Evolutionary conservation across 305 asterid species (phyloP).

Genomic region (Fraxinus floribunda): DNA sequence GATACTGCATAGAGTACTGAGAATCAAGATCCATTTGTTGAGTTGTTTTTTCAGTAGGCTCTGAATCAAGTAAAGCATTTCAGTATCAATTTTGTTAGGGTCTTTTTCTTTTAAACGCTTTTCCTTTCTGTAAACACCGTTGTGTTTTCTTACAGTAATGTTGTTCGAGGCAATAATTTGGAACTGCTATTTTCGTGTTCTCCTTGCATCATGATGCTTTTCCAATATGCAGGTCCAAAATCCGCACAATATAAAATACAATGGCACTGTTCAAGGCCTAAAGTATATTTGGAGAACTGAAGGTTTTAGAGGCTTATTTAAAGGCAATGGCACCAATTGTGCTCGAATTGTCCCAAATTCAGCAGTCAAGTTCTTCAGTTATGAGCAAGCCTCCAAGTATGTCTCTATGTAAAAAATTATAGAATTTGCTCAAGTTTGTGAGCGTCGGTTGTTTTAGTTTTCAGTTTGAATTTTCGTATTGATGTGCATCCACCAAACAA

Average conservation of each 20-base stretch:
- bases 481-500: neutral
- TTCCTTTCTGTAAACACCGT: neutral
- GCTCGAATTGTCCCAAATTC: constrained; percentile 97
- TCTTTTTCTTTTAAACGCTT: neutral
- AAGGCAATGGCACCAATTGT: constrained; percentile 97
- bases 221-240: constrained; percentile 75
- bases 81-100: neutral
- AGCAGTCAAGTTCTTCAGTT: constrained; percentile 97
- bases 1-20: neutral
- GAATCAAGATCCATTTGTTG: neutral
- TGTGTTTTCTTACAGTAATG: neutral
- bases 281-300: constrained; percentile 87
- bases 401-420: constrained; percentile 12
- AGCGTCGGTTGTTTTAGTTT: neutral
- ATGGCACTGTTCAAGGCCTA: constrained; percentile 89
- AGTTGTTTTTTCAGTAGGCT: neutral
- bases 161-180: neutral
- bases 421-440: constrained; percentile 1
- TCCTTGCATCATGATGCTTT: constrained; percentile 7
- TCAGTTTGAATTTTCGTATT: neutral
- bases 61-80: neutral
- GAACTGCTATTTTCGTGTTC: neutral
- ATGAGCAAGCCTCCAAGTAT: constrained; percentile 97
- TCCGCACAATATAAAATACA: constrained; percentile 82
- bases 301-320: constrained; percentile 81